phyloP scores from a whole-genome alignment of 345 rosid genomes.

The Isatis tinctoria region DNA sequence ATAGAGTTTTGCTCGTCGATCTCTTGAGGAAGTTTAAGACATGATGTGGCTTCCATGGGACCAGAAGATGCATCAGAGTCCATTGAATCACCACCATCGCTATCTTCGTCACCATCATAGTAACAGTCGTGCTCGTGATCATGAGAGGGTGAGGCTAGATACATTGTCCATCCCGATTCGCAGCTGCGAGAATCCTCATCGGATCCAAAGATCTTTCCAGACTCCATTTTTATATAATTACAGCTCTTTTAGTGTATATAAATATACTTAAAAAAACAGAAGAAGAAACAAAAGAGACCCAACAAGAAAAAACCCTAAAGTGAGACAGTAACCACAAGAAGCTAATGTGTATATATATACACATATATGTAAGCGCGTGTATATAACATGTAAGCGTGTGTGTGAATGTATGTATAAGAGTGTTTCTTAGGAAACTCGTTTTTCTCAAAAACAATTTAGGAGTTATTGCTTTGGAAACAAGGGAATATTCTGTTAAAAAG shows the following conservation, averaged over 20 bases:
- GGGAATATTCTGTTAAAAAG: neutral
- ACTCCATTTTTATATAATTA: constrained; percentile 37
- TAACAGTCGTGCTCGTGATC: constrained; percentile 22
- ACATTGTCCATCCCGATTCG: constrained; percentile 70
- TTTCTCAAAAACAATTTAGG: neutral
- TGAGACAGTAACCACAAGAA: constrained; percentile 29
- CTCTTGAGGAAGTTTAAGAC: constrained; percentile 16
- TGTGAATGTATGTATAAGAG: constrained; percentile 11
- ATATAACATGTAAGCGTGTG: constrained; percentile 1
- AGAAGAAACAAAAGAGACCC: constrained; percentile 19
- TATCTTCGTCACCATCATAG: constrained; percentile 19
- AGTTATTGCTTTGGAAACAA: neutral
- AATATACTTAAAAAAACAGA: neutral
- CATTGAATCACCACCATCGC: constrained; percentile 56
- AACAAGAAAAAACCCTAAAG: constrained; percentile 27
- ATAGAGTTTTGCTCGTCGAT: constrained; percentile 4
- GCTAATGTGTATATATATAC: neutral
- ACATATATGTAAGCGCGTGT: neutral
- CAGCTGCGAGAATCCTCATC: constrained; percentile 42
- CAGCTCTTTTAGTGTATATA: neutral
- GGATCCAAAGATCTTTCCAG: constrained; percentile 36
- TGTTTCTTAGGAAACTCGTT: neutral
- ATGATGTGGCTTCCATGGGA: constrained; percentile 34
- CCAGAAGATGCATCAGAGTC: constrained; percentile 80
- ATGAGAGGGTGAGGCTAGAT: constrained; percentile 44